Percentiles rank a stretch among this genome's conserved stretches.
These are phyloP conservation scores for Pseudomassariella vexata DNA, from an alignment of 2,329 filamentous ascomycete genomes.

Conservation along the genomic window DNA sequence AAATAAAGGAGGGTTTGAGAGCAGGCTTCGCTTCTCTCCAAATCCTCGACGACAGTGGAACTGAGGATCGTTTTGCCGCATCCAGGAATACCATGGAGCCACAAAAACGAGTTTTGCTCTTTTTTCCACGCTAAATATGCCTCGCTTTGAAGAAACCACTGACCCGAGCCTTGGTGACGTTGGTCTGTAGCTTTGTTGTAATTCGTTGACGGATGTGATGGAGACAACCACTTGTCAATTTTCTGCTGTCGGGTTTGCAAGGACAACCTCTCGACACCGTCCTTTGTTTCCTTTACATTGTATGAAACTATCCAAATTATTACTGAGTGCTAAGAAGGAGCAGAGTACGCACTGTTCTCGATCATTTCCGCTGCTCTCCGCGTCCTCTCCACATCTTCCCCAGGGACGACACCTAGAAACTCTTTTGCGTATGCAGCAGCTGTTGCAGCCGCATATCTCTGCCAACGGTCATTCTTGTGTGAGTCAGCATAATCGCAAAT, in stretches of 20 bases:
- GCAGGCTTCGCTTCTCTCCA: slow-evolving; percentile 7
- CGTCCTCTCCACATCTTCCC: no score
- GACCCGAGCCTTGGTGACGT: slow-evolving; percentile 25
- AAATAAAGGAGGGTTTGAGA: slow-evolving; percentile 19
- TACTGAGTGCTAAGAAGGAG: no score
- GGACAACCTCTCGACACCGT: slow-evolving; percentile 22
- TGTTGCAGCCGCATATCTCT: background rate
- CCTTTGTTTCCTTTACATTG: background rate
- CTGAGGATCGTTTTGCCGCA: slow-evolving; percentile 36
- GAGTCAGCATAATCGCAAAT: slow-evolving; percentile 5
- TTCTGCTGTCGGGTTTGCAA: slow-evolving; percentile 24
- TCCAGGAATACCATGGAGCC: slow-evolving; percentile 32
- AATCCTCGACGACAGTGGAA: slow-evolving; percentile 27
- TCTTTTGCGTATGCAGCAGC: slow-evolving; percentile 1
- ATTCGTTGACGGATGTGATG: slow-evolving; percentile 14
- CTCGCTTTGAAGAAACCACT: slow-evolving; percentile 26
- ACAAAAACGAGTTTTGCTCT: slow-evolving; percentile 22
- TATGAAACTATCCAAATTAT: background rate
- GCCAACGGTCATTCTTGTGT: slow-evolving; percentile 3
- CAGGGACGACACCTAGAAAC: background rate
- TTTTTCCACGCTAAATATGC: slow-evolving; percentile 25
- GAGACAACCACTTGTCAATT: background rate
- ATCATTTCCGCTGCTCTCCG: background rate
- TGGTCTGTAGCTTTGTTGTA: slow-evolving; percentile 22
- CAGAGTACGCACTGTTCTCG: background rate